These are phyloP conservation scores for Petunia secreta DNA, from an alignment of 257 asterid genomes.

Conservation along the genomic window DNA sequence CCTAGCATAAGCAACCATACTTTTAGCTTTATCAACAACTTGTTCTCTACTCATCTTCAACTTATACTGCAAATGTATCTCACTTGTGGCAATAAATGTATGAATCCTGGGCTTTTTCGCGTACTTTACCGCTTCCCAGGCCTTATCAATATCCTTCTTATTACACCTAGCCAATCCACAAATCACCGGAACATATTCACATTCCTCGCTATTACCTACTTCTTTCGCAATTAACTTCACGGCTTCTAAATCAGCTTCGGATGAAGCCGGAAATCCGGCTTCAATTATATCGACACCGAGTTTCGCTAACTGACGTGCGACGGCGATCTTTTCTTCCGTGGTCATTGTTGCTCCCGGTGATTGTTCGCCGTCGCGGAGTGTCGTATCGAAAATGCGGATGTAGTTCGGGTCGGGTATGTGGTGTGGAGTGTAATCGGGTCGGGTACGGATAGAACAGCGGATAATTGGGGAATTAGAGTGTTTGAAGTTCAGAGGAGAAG, in stretches of 20 bases:
- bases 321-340: conserved; percentile 81
- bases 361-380: conserved; percentile 98
- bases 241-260: conserved; percentile 88
- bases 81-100: conserved; percentile 96
- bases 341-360: conserved; percentile 99
- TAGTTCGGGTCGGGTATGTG: conserved; percentile 83
- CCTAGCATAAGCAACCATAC: conserved; percentile 86
- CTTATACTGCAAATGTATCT: conserved; percentile 88
- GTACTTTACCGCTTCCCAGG: conserved; percentile 93
- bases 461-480: neutral
- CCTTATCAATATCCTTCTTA: conserved; percentile 80
- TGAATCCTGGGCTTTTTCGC: conserved; percentile 93
- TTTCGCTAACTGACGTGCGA: conserved; percentile 82
- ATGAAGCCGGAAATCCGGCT: conserved; percentile 96
- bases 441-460: conserved; percentile 10
- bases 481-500: neutral
- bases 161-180: conserved; percentile 95
- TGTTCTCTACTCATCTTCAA: conserved; percentile 73
- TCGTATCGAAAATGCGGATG: conserved; percentile 90
- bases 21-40: conserved; percentile 86
- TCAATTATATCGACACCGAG: conserved; percentile 95
- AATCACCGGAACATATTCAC: conserved; percentile 73
- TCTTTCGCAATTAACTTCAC: conserved; percentile 78
- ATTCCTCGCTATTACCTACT: conserved; percentile 59
- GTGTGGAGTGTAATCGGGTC: conserved; percentile 74